Conservation (phyloP, 768 basidiomycete species). For the Boletus speciosus region DNA sequence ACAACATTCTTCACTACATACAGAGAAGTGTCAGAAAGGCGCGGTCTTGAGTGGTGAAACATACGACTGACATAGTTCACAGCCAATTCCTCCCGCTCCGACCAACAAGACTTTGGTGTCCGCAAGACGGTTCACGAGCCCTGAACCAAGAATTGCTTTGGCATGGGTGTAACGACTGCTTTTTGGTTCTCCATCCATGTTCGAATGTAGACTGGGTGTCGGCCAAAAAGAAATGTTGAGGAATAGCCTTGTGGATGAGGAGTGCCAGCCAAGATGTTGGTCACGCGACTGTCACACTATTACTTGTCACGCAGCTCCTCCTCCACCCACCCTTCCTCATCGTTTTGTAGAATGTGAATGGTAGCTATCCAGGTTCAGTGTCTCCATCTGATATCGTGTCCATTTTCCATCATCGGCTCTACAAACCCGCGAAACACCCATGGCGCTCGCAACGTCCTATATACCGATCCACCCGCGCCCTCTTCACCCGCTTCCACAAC, state of each 20-base stretch:
- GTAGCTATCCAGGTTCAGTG: slow-evolving; percentile 32
- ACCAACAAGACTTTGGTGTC: slow-evolving; percentile 79
- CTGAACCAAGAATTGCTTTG: slow-evolving; percentile 74
- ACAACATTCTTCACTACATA: slow-evolving; percentile 90
- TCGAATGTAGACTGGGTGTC: not conserved
- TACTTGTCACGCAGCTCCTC: slow-evolving; percentile 3
- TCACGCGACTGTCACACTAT: slow-evolving; percentile 31
- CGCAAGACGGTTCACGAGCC: slow-evolving; percentile 58
- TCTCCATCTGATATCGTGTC: slow-evolving; percentile 60
- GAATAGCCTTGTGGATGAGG: not conserved
- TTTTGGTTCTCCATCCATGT: slow-evolving; percentile 10
- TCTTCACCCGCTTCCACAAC: not conserved
- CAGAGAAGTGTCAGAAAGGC: not conserved
- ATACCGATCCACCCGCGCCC: not conserved
- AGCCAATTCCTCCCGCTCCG: slow-evolving; percentile 96
- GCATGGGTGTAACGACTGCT: slow-evolving; percentile 55
- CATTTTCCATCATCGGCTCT: slow-evolving; percentile 66
- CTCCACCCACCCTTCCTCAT: not conserved
- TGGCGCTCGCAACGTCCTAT: slow-evolving; percentile 15
- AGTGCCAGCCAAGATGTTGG: not conserved
- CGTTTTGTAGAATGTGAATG: not conserved
- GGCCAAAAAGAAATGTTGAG: not conserved
- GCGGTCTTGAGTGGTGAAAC: not conserved
- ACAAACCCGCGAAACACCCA: slow-evolving; percentile 66
- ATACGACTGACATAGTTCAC: slow-evolving; percentile 74